Evolutionary conservation across 768 basidiomycete species (phyloP).

Genomic region (Boletellus emodensis): DNA sequence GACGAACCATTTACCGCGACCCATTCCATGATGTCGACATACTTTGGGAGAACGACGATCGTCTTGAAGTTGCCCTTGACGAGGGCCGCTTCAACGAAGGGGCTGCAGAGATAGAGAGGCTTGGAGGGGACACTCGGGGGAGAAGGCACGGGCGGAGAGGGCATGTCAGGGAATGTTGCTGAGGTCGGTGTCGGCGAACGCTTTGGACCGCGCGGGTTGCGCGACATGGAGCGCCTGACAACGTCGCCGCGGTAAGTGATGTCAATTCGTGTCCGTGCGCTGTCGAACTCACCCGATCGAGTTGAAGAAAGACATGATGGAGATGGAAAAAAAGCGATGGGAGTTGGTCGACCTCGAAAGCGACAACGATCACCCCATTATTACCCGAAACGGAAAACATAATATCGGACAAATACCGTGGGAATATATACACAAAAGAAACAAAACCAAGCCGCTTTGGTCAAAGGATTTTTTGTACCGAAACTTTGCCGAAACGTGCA

Average conservation of each 20-base stretch:
- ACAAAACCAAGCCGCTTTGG: too few relatives aligned
- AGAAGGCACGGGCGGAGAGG: conserved; percentile 38
- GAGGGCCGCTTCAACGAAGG: conserved; percentile 91
- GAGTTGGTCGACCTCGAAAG: not conserved
- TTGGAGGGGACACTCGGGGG: conserved; percentile 42
- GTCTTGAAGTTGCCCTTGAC: conserved; percentile 99
- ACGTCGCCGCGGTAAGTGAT: conserved; percentile 2
- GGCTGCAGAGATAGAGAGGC: conserved; percentile 86
- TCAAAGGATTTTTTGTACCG: conserved; percentile 1
- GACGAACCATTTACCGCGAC: conserved; percentile 88
- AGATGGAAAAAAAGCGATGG: not conserved
- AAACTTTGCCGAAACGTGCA: conserved; percentile 12
- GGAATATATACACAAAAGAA: conserved; percentile 6
- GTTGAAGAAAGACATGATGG: conserved; percentile 76
- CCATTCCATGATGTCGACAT: conserved; percentile 95
- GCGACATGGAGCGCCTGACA: conserved; percentile 68
- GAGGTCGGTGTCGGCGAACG: conserved; percentile 75
- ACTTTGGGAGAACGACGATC: conserved; percentile 94
- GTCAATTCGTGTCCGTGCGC: not conserved
- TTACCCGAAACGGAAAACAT: conserved; percentile 1
- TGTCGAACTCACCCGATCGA: conserved; percentile 59
- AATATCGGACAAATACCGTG: conserved; percentile 17
- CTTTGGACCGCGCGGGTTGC: conserved; percentile 64
- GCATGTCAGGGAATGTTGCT: conserved; percentile 48
- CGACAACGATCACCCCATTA: conserved; percentile 3